Base-by-base conservation (phyloP, 2,329 filamentous ascomycete genomes). In the Apiospora arundinis region DNA sequence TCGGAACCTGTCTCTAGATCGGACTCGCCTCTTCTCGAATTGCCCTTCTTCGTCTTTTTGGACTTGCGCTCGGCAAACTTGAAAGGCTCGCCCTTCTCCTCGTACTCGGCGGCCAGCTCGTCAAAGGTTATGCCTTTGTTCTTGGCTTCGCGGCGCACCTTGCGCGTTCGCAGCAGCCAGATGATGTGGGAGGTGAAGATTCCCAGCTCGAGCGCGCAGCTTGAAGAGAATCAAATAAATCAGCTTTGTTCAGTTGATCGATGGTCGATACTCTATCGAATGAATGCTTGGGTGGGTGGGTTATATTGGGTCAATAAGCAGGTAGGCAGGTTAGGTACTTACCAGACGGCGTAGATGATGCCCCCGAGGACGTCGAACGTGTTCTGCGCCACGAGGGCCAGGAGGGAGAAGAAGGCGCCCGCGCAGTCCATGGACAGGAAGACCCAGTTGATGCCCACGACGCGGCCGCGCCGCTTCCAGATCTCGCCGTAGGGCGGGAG, bases 401-500 rank as follows among this genome's bases (percentile, higher is more conserved):
- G 86, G 28, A 92, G 83, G 0, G 89, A 91, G 78, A 92, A 91
- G 71, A 92, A 84, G 0, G 89, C 90, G 1, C 90, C 90, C 0
- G 84, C 74, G 71, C 86, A 90, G 75, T 92, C 90, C 74, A 91
- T 88, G 0, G 81, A 80, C 3, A 92, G 78, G 74, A 92, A 92
- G 18, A 89, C 77, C 75, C 79, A 83, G 85, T 89, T 90, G 70
- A 92, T 87, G 0, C 90, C 90, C 42, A 91, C 83, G 2, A 92
- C 89, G 32, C 89, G 83, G 0, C 90, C 90, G 68, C 85, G 83
- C 16, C 89, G 83, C 77, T 91, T 91, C 82, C 86, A 90, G 1
- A 91, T 81, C 77, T 92, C 90, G 70, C 85, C 85, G 74, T 91
- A 92, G 0, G 89, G 89, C 1, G 89, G 88, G 5, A 92, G 75